These are phyloP conservation scores for Phytophthora lateralis DNA, from an alignment of 352 stramenopile genomes.

Conservation along the genomic window DNA sequence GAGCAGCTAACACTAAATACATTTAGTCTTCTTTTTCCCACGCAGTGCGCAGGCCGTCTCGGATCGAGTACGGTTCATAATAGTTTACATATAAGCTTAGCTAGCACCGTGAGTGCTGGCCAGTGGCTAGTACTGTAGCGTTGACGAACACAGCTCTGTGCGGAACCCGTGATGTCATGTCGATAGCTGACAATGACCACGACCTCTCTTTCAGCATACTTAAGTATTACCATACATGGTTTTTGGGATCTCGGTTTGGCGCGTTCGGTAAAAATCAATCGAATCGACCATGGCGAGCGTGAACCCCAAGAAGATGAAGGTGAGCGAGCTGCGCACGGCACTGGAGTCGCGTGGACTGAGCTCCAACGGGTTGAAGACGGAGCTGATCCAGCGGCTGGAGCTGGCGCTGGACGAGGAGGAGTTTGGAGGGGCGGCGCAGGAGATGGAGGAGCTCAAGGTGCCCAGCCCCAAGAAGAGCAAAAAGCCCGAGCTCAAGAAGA, in stretches of 20 bases:
- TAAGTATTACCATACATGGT: background rate
- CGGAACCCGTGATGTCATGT: no score
- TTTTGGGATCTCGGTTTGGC: constrained; percentile 2
- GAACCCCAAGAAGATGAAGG: constrained; percentile 92
- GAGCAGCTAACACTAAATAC: no score
- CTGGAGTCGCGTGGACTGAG: constrained; percentile 81
- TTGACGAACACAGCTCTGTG: no score
- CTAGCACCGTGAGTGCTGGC: no score
- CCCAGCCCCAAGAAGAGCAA: constrained; percentile 44
- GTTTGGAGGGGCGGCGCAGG: constrained; percentile 80
- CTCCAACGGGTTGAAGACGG: constrained; percentile 88
- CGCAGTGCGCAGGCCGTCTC: no score
- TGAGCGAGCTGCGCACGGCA: constrained; percentile 86
- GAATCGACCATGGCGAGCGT: constrained; percentile 52
- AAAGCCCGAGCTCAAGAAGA: constrained; percentile 38
- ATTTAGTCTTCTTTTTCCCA: no score
- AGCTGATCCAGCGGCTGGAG: constrained; percentile 90
- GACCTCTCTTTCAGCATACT: background rate
- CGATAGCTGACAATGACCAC: no score
- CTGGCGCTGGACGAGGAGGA: constrained; percentile 88
- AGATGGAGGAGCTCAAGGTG: constrained; percentile 66
- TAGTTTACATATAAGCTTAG: no score
- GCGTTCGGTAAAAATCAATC: constrained; percentile 9
- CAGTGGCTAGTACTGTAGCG: no score
- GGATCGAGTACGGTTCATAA: no score